A percentile compares a stretch with the other conserved stretches of the same genome.
Conservation (phyloP, 2,329 filamentous ascomycete species). For the Fusarium agapanthi region DNA sequence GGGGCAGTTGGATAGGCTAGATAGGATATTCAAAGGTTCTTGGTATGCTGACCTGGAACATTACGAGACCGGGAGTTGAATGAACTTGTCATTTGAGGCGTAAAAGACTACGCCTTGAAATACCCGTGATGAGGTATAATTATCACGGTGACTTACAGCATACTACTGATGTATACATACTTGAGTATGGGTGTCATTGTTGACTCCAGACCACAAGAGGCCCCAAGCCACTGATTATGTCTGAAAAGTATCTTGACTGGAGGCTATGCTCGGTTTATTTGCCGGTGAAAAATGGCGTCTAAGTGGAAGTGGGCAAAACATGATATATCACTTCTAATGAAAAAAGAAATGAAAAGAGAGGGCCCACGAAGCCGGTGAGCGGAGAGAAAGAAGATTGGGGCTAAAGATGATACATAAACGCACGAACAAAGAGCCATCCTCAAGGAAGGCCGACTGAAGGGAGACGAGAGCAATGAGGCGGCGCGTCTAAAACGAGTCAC, state of each 20-base stretch:
- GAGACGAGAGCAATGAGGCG: not conserved
- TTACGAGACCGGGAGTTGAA: not conserved
- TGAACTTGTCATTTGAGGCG: not conserved
- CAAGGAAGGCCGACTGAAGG: not conserved
- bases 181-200: not conserved
- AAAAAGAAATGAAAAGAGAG: constrained; percentile 5
- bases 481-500: constrained; percentile 21
- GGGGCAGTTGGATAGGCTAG: not conserved
- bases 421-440: not conserved
- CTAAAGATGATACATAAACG: not conserved
- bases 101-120: not conserved
- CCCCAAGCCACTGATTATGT: not conserved
- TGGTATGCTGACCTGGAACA: not conserved
- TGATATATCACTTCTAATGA: constrained; percentile 27
- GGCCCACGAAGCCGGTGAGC: constrained; percentile 16
- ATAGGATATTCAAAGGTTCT: not conserved
- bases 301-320: not conserved
- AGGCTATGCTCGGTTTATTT: constrained; percentile 9
- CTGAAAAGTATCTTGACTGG: constrained; percentile 8
- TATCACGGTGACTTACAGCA: not conserved
- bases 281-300: constrained; percentile 2
- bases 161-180: not conserved
- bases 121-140: not conserved
- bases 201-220: not conserved
- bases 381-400: not conserved